A percentile compares a stretch with the other conserved stretches of the same genome.
Evolutionary conservation across 179 eudicot species (phyloP).

Genomic region (Actinidia chinensis): DNA sequence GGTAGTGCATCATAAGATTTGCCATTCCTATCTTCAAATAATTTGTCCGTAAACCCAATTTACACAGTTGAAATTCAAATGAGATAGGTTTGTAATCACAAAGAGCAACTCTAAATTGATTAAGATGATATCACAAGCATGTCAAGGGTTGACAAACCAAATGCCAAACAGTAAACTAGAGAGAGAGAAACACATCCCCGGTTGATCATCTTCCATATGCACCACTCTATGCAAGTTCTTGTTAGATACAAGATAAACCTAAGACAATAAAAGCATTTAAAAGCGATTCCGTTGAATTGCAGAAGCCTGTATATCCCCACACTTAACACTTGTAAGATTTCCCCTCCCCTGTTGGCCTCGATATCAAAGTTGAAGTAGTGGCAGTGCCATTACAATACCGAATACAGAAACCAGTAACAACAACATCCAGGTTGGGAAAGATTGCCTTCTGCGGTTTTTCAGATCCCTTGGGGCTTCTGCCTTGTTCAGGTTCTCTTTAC

Average conservation of each 20-base stretch:
- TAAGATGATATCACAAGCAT: constrained; percentile 1
- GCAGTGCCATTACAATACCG: constrained; percentile 79
- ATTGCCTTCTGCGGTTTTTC: constrained; percentile 41
- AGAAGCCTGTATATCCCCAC: no score
- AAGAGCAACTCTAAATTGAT: background rate
- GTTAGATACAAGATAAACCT: background rate
- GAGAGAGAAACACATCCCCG: background rate
- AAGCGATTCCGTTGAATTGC: background rate
- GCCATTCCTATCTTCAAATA: no score
- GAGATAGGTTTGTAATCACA: background rate
- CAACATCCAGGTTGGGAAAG: constrained; percentile 71
- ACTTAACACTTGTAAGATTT: background rate
- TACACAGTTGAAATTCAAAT: no score
- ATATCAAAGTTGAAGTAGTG: constrained; percentile 75
- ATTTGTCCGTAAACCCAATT: no score
- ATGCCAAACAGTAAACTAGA: background rate
- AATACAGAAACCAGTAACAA: constrained; percentile 61
- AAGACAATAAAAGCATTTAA: background rate
- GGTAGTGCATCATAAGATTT: no score
- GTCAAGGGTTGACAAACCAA: background rate
- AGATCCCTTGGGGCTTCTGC: constrained; percentile 37
- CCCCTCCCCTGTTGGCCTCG: background rate
- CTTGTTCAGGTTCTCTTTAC: constrained; percentile 31
- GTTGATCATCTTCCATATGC: constrained; percentile 10
- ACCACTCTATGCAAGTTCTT: constrained; percentile 22